Evolutionary conservation across 2,329 filamentous ascomycete species (phyloP).

Genomic region (Trichoderma asperellum): DNA sequence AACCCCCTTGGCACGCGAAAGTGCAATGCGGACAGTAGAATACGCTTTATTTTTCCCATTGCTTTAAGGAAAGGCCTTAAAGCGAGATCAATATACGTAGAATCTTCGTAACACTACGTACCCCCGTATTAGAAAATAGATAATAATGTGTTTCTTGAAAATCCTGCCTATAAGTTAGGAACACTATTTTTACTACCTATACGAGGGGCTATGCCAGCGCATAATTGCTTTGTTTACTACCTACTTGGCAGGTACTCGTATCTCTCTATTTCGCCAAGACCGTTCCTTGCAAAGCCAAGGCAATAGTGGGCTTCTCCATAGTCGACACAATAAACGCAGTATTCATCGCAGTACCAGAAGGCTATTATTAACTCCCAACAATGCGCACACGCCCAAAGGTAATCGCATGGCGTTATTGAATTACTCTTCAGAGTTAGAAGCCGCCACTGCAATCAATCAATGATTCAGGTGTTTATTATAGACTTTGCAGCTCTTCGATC

Average conservation of each 20-base stretch:
- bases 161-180: not conserved
- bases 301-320: not conserved
- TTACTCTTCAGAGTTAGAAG: not conserved
- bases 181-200: not conserved
- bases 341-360: not conserved
- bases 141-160: not conserved
- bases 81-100: too few species aligned
- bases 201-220: not conserved
- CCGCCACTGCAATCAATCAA: not conserved
- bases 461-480: not conserved
- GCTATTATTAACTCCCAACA: not conserved
- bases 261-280: conserved; percentile 2
- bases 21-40: too few species aligned
- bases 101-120: too few species aligned
- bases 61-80: too few species aligned
- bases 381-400: not conserved
- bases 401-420: not conserved
- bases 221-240: not conserved
- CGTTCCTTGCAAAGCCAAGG: not conserved
- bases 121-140: not conserved
- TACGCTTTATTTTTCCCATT: too few species aligned
- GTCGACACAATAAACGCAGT: not conserved
- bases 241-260: not conserved
- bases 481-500: not conserved
- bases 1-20: too few species aligned